Evolutionary conservation across 1,284 basidiomycete species (phyloP), one percentile per base, ranked within the genome.

Genomic region (Trichosporon sp.): DNA sequence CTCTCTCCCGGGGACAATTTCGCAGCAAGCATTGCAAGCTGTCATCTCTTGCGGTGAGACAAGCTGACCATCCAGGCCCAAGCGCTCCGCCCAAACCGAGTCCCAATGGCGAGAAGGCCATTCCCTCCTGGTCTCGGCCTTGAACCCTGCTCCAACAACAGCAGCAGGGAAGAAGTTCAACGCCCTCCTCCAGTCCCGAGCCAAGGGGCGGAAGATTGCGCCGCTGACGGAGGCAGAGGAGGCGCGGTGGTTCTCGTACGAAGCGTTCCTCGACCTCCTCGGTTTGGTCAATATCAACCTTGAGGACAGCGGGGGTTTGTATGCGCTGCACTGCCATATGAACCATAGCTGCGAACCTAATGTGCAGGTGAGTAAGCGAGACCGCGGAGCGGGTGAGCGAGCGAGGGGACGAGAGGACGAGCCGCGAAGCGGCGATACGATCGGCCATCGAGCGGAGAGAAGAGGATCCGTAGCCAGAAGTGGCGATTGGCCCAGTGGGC

Each of bases 281-380:
- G 91, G 91, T 0, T 84, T 89, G 54, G 90, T 92, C 85, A 91
- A 86, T 70, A 84, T 95, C 60, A 95, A 94, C 75, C 83, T 92
- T 64, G 92, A 95, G 79, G 86, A 88, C 2, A 90, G 92, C 66
- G 92, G 92, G 4, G 92, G 91, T 1, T 81, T 95, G 10, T 95
- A 94, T 78, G 84, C 85, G 7, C 84, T 95, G 9, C 92, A 95
- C 77, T 89, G 90, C 1, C 91, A 94, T 74, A 77, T 95, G 40
- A 95, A 95, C 79, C 92, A 95, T 76, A 85, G 84, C 14, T 95
- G 92, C 78, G 76, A 80, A 4, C 91, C 92, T 0, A 93, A 92
- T 74, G 71, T 89, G 52, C 88, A 88, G 36, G 86, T 90, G 60
- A 65, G 74, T 69, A 16, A 16, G 5, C 46, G 27, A 27, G 46